Base-by-base conservation (phyloP, 2,329 filamentous ascomycete species). In the Pseudocercospora pini-densiflorae region DNA sequence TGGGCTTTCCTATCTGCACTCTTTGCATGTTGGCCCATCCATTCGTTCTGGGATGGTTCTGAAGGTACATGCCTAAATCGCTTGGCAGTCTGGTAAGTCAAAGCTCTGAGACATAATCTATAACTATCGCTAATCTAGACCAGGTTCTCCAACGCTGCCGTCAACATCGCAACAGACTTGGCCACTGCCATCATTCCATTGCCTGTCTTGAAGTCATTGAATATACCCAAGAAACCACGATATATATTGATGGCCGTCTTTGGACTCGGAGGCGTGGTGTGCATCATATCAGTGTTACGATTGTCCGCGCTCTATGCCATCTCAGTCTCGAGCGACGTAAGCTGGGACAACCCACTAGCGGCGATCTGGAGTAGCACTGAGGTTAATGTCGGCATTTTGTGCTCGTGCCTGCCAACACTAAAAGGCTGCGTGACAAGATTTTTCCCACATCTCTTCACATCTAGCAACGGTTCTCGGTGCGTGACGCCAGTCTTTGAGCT, bases 121-220 rank as follows among this genome's bases (percentile, higher is more conserved):
- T 60, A 16, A 6, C 24, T 16, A 29, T 55, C n/a, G 54, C 59
- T 61, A 36, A 58, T n/a, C 23, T 27, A 27, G 6, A 9, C 5
- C 36, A 73, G 71, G 71, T 73, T 72, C 63, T 64, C 70, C 23
- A 77, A 77, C 24, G 75, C 76, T 6, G 65, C 68, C 3, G 70
- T 78, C 59, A 78, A 77, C 43, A 77, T 79, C 59, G 54, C 74
- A 8, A 77, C 75, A 10, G 77, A 79, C 62, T 55, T 78, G 8
- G 68, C 73, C 47, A 75, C 78, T 19, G 72, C 75, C 12, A 47
- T 76, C 1, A 63, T 78, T 2, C 77, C 77, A 5, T 71, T 79
- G 59, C 76, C 75, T 4, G 74, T 77, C 3, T 63, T 79, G 14
- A 72, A 71, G 7, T 68, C 63, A 0, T 65, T 79, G 27, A 72